phyloP scores from a whole-genome alignment of 257 asterid genomes.

The Penstemon eatonii region DNA sequence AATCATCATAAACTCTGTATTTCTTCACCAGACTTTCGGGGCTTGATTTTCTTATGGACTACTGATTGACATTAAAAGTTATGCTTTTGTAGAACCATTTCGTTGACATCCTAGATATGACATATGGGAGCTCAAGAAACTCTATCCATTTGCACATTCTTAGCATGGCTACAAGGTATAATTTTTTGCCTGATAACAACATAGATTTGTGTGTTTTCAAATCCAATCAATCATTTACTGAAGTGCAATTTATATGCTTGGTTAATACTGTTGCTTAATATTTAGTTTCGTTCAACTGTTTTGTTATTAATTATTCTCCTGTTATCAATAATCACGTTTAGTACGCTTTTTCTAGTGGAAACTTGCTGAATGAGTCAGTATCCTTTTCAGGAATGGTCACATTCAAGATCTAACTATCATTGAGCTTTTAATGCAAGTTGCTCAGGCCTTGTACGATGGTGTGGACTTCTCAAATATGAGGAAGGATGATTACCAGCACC shows the following conservation, averaged over 20 bases:
- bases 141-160: conserved; percentile 59
- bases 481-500: conserved; percentile 70
- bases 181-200: conserved; percentile 8
- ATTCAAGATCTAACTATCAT: conserved; percentile 62
- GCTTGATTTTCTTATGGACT: neutral
- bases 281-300: conserved; percentile 12
- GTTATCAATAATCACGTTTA: neutral
- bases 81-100: conserved; percentile 75
- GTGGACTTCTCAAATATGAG: conserved; percentile 61
- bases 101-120: conserved; percentile 66
- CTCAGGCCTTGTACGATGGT: conserved; percentile 73
- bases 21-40: neutral
- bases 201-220: conserved; percentile 10
- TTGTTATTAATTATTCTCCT: neutral
- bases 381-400: conserved; percentile 45
- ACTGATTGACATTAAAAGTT: conserved; percentile 26
- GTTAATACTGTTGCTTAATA: conserved; percentile 15
- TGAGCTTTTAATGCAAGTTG: conserved; percentile 73
- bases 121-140: conserved; percentile 78
- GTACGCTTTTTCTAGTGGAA: conserved; percentile 14
- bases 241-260: conserved; percentile 17
- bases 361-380: conserved; percentile 16
- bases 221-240: conserved; percentile 18
- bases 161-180: conserved; percentile 64
- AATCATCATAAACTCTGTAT: neutral